Base-by-base conservation (phyloP, 805 yeast species). In the Priceomyces castillae region DNA sequence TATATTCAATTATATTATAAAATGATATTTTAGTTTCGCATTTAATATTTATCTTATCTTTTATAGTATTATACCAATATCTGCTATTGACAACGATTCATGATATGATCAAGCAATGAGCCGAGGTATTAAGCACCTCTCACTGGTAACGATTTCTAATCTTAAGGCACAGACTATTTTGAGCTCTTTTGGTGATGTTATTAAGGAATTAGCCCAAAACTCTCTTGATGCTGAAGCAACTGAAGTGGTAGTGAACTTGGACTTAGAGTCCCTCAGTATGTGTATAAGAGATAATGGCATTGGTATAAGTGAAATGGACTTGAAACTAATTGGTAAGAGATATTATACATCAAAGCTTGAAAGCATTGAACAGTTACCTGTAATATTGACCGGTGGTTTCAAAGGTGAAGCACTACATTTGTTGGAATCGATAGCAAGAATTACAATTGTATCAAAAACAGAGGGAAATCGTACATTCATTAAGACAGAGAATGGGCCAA, bases 361-460 rank as follows among this genome's bases (percentile, higher is more conserved):
- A 1, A 39, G 46, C 1, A 51, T 73, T 23, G 61, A 61, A 1
- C 78, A 73, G 16, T 52, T 84, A 26, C 55, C 51, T 11, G 14
- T 39, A 0, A 58, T 74, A 2, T 40, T 41, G 1, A 77, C 84
- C 0, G 77, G 72, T 49, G 95, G 95, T 1, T 86, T 82, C 55
- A 71, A 86, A 39, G 96, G 96, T 0, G 86, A 82, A 51, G 85
- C 94, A 0, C 50, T 88, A 14, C 66, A 71, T 41, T 72, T 83
- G 0, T 63, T 88, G 2, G 59, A 77, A n/a, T 67, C 72, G 0
- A 53, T 78, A 5, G 65, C 82, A 0, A 58, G 69, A 11, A 46
- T 80, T n/a, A 53, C 69, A 0, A 58, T 87, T 1, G 57, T 71
- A 1, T 75, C 92, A 0, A 77, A 74, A 46, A 26, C 19, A 23